Evolutionary conservation across 2,329 filamentous ascomycete species (phyloP).

Genomic region (Salinomyces thailandicus): DNA sequence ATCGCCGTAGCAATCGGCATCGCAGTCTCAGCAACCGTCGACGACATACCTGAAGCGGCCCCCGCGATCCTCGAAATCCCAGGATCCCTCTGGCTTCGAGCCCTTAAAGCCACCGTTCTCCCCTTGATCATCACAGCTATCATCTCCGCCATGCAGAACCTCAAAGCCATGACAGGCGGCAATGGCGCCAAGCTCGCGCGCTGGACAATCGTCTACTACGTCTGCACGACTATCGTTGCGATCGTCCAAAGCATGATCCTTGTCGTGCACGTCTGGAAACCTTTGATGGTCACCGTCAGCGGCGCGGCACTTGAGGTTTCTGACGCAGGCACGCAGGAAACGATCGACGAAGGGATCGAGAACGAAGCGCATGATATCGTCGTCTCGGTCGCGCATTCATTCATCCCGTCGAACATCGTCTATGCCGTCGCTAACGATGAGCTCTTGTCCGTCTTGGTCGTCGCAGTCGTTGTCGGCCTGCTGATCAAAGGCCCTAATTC

Average conservation of each 20-base stretch:
- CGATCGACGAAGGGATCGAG: constrained; percentile 26
- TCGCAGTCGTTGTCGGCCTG: constrained; percentile 38
- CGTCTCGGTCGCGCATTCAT: constrained; percentile 39
- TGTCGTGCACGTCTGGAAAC: constrained; percentile 39
- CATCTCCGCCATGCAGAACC: constrained; percentile 41
- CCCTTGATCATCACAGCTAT: constrained; percentile 45
- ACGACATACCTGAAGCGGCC: constrained; percentile 34
- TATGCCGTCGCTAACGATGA: constrained; percentile 37
- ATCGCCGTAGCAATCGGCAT: constrained; percentile 43
- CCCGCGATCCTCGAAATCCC: constrained; percentile 38
- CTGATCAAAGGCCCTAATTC: constrained; percentile 33
- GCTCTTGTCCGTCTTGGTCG: constrained; percentile 40
- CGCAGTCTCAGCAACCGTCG: constrained; percentile 34
- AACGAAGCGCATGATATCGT: constrained; percentile 35
- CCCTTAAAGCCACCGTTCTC: constrained; percentile 42
- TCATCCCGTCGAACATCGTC: constrained; percentile 42
- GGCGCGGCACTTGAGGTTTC: constrained; percentile 24
- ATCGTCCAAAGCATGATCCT: constrained; percentile 40
- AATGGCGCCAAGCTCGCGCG: constrained; percentile 36
- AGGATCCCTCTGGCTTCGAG: constrained; percentile 41
- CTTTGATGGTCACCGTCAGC: constrained; percentile 33
- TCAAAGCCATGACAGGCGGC: constrained; percentile 37
- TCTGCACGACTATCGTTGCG: constrained; percentile 41
- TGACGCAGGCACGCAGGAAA: constrained; percentile 24
- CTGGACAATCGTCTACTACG: constrained; percentile 42